Conservation (phyloP, 2,329 filamentous ascomycete genomes). For the Ascochyta lentis region DNA sequence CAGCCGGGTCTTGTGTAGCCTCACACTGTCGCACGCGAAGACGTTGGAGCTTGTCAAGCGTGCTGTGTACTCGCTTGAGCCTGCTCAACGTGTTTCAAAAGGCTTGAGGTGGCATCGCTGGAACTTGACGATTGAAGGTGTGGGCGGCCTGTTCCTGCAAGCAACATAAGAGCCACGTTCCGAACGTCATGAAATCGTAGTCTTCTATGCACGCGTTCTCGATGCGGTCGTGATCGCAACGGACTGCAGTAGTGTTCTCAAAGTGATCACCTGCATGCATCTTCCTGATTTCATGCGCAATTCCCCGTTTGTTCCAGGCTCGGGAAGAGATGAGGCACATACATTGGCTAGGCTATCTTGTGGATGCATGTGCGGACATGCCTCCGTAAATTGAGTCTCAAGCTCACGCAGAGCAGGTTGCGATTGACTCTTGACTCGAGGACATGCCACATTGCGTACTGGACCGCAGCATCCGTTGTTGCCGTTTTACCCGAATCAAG, state of each 20-base stretch:
- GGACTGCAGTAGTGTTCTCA: slow-evolving; percentile 4
- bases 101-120: neutral
- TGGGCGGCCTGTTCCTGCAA: neutral
- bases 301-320: slow-evolving; percentile 13
- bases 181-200: neutral
- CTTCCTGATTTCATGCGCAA: neutral
- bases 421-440: neutral
- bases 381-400: neutral
- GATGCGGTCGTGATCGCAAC: neutral
- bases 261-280: neutral
- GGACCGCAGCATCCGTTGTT: neutral
- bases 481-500: slow-evolving; percentile 10
- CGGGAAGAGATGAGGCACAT: neutral
- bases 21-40: slow-evolving; percentile 7
- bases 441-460: neutral
- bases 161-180: neutral
- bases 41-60: slow-evolving; percentile 12
- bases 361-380: slow-evolving; percentile 1
- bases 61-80: slow-evolving; percentile 1
- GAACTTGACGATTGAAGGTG: neutral
- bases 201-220: neutral
- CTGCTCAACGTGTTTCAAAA: neutral
- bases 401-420: neutral
- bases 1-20: slow-evolving; percentile 12
- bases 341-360: neutral